A percentile compares a stretch with the other conserved stretches of the same genome.
Conservation (phyloP, 1,284 basidiomycete genomes). For the Trametes polyzona region DNA sequence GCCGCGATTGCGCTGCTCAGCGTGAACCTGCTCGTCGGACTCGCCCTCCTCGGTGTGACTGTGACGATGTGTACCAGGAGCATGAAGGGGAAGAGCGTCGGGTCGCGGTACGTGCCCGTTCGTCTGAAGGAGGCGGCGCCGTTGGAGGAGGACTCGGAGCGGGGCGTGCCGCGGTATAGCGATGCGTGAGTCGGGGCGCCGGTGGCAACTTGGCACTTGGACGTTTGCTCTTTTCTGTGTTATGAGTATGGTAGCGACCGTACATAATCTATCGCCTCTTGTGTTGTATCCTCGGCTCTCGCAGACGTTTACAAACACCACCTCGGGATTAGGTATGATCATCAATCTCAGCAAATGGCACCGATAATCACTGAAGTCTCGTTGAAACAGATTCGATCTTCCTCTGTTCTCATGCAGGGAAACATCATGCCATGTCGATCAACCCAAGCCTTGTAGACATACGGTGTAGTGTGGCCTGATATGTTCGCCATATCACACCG, state of each 20-base stretch:
- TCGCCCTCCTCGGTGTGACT: slow-evolving; percentile 2
- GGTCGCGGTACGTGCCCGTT: slow-evolving; percentile 11
- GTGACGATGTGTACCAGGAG: slow-evolving; percentile 17
- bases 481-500: no score
- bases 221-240: not conserved
- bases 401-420: no score
- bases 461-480: no score
- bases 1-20: slow-evolving; percentile 11
- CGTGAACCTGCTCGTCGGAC: slow-evolving; percentile 14
- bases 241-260: not conserved
- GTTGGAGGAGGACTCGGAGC: slow-evolving; percentile 3
- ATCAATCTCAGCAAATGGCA: no score
- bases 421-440: no score
- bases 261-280: no score
- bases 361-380: no score
- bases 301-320: no score
- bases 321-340: no score
- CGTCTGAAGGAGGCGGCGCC: slow-evolving; percentile 7
- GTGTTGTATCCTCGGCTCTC: no score
- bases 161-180: slow-evolving; percentile 2
- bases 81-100: slow-evolving; percentile 13
- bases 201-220: not conserved
- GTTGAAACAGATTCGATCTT: no score
- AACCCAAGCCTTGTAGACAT: no score
- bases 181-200: slow-evolving; percentile 3